phyloP scores from a whole-genome alignment of 2,329 filamentous ascomycete species.

The Phialophora verrucosa region DNA sequence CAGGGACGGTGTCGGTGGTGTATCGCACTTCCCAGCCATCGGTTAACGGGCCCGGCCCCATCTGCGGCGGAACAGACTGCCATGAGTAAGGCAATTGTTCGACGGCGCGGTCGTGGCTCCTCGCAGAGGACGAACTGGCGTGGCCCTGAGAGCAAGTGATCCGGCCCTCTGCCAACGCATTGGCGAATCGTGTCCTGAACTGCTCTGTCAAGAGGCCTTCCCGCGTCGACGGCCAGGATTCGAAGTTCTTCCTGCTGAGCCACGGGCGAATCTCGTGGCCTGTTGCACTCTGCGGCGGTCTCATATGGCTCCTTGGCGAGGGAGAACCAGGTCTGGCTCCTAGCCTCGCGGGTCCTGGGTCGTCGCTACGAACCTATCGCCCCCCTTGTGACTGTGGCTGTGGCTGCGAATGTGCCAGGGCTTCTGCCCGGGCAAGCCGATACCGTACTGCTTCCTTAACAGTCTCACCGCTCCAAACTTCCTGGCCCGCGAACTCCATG shows the following conservation, averaged over 20 bases:
- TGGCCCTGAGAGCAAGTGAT: not conserved
- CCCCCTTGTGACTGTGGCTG: not conserved
- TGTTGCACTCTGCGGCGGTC: not conserved
- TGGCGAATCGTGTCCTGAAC: not conserved
- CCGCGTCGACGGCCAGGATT: not conserved
- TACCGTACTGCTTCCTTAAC: conserved; percentile 68
- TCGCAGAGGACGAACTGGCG: not conserved
- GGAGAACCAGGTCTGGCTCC: not conserved
- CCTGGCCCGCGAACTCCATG: conserved; percentile 58
- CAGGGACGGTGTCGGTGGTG: not conserved
- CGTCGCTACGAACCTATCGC: conserved; percentile 2
- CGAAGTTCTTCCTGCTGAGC: not conserved
- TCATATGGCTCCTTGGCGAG: not conserved
- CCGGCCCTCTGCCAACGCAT: not conserved
- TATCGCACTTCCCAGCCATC: not conserved
- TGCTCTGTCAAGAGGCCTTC: not conserved
- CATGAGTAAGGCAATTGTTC: not conserved
- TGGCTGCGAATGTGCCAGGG: conserved; percentile 17
- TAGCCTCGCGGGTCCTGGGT: not conserved
- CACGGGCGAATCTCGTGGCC: not conserved
- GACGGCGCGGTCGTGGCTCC: not conserved
- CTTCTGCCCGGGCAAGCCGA: conserved; percentile 60
- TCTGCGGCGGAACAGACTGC: not conserved
- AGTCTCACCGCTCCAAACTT: conserved; percentile 66
- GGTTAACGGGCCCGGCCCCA: not conserved